Evolutionary conservation across 257 asterid species (phyloP), one percentile per base, ranked within the genome.

Genomic region (Osmanthus fragrans): DNA sequence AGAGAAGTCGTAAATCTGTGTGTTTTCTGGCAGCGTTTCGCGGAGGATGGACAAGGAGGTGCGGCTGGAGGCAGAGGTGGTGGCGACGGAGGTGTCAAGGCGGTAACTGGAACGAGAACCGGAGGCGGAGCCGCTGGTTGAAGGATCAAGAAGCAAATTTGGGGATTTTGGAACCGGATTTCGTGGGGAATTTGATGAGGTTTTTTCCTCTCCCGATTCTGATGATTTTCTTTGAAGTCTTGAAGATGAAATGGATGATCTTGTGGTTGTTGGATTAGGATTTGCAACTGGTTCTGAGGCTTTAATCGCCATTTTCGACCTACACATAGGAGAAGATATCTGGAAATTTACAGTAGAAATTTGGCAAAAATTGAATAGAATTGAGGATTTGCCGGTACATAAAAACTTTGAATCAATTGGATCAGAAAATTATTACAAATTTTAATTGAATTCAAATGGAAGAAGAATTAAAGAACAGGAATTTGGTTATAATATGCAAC

Each of bases 1-100:
- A 15, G 97, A 80, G 89, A 93, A 90, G 29, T 87, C 92, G 79
- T 93, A 93, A 27, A 92, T 89, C 18, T 84, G 80, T 1, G 94
- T 78, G 74, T 77, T 82, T 9, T 90, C 92, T 0, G 97, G 94
- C 5, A 96, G 87, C 45, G 87, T 77, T 1, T 87, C 83, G 40
- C 84, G 97, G 71, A 93, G 85, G 81, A 84, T 87, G 77, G 92
- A 80, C 65, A 90, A 76, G 25, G 97, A 91, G 65, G 83, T 69
- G 34, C 68, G 89, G 89, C 89, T 85, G 58, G 91, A 84, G 63
- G 72, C 56, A 70, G 98, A 87, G 56, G 83, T 80, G 51, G 97
- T 92, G 12, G 86, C 95, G 73, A 75, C 84, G 45, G 97, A 91
- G 78, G 86, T 81, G 15, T 81, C 82, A 3, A 90, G 87, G 40